These are phyloP conservation scores for Penicillium flavigenum DNA, from an alignment of 495 filamentous ascomycete species.

Conservation along the genomic window DNA sequence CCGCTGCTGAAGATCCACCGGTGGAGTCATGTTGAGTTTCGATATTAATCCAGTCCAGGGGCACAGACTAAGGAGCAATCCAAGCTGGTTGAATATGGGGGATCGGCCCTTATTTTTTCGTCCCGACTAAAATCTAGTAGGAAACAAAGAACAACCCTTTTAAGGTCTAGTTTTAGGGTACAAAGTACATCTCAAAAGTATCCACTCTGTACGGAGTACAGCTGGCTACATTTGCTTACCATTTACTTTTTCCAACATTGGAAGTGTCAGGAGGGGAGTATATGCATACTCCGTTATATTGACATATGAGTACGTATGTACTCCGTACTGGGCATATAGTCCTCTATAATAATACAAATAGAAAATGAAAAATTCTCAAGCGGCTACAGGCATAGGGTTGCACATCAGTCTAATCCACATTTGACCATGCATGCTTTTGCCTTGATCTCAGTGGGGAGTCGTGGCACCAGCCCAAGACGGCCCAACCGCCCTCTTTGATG, in stretches of 20 bases:
- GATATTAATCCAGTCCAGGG: slow-evolving; percentile 18
- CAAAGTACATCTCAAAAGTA: not conserved
- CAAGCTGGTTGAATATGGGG: slow-evolving; percentile 21
- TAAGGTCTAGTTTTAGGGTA: slow-evolving; percentile 6
- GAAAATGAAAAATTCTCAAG: slow-evolving; percentile 1
- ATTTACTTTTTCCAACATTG: not conserved
- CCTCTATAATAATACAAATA: not conserved
- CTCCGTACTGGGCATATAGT: no score
- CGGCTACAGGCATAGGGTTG: slow-evolving; percentile 22
- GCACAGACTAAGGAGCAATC: slow-evolving; percentile 31
- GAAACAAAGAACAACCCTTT: not conserved
- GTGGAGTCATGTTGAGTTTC: slow-evolving; percentile 13
- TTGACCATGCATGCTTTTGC: slow-evolving; percentile 39
- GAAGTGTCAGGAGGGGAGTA: not conserved
- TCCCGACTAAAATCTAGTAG: slow-evolving; percentile 8
- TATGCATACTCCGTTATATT: not conserved
- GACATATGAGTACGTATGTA: not conserved
- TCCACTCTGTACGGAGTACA: not conserved
- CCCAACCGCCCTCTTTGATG: slow-evolving; percentile 39
- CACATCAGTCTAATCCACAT: slow-evolving; percentile 37
- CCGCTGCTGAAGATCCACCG: slow-evolving; percentile 19
- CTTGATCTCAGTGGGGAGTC: slow-evolving; percentile 37
- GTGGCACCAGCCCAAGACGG: slow-evolving; percentile 50
- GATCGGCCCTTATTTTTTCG: slow-evolving; percentile 17
- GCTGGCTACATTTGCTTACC: not conserved